phyloP scores from a whole-genome alignment of 2,329 filamentous ascomycete genomes.

The Paecilomyces sp. region DNA sequence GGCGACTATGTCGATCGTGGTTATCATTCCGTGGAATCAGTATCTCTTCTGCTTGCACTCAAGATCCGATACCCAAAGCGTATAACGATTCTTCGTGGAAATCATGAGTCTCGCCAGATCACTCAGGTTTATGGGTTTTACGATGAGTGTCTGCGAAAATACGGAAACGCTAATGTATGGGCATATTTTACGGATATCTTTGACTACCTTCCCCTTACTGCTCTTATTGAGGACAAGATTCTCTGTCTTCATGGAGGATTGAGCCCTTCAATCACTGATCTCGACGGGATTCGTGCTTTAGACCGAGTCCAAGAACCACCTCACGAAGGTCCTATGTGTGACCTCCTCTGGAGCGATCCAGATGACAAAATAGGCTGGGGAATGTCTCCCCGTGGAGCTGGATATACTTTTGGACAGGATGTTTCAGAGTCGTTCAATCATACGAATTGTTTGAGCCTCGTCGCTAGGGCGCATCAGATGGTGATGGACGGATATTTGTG shows the following conservation, averaged over 20 bases:
- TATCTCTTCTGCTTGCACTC: slow-evolving; percentile 51
- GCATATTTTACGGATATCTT: slow-evolving; percentile 95
- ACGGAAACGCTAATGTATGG: slow-evolving; percentile 94
- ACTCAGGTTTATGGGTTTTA: slow-evolving; percentile 97
- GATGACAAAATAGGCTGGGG: slow-evolving; percentile 89
- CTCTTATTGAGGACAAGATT: slow-evolving; percentile 92
- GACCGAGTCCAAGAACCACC: slow-evolving; percentile 92
- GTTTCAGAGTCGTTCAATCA: slow-evolving; percentile 95
- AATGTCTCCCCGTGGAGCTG: slow-evolving; percentile 79
- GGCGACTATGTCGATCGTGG: slow-evolving; percentile 92
- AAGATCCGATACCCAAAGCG: slow-evolving; percentile 91
- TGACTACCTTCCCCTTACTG: slow-evolving; percentile 87
- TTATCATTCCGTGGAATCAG: slow-evolving; percentile 78
- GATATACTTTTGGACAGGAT: slow-evolving; percentile 85
- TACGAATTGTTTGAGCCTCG: slow-evolving; percentile 85
- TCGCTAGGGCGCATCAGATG: slow-evolving; percentile 85
- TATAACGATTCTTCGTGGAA: slow-evolving; percentile 90
- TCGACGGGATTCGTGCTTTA: slow-evolving; percentile 81
- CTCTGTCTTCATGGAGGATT: slow-evolving; percentile 91
- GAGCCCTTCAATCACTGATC: slow-evolving; percentile 78
- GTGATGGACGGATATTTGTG: slow-evolving; percentile 98
- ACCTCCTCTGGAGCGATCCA: slow-evolving; percentile 88
- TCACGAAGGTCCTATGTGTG: slow-evolving; percentile 90
- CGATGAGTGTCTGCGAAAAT: slow-evolving; percentile 91
- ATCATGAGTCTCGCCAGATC: slow-evolving; percentile 93